Evolutionary conservation across 257 asterid genomes (phyloP).

Genomic region (Plectranthus barbatus): DNA sequence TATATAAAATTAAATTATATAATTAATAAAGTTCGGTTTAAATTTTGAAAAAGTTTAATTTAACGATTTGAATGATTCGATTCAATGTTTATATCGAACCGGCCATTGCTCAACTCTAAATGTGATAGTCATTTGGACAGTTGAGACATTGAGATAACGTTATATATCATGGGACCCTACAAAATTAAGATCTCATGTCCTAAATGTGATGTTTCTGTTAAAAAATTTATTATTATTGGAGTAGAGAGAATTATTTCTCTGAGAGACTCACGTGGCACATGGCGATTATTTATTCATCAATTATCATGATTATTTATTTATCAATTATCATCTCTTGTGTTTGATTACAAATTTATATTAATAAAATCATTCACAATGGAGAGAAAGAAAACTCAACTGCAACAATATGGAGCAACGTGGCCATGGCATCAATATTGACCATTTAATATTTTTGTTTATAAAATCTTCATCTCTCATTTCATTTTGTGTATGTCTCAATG

Average conservation of each 20-base stretch:
- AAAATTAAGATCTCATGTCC: constrained; percentile 9
- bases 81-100: no score
- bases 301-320: no score
- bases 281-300: not conserved
- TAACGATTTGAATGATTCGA: no score
- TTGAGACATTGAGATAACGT: constrained; percentile 16
- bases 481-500: no score
- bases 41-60: not conserved
- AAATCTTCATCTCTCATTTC: no score
- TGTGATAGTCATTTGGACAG: not conserved
- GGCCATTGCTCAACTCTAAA: no score
- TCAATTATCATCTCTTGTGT: not conserved
- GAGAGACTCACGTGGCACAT: constrained; percentile 13
- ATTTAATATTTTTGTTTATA: not conserved
- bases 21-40: no score
- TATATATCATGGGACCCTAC: constrained; percentile 13
- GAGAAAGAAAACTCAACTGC: not conserved
- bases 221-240: not conserved
- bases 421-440: not conserved
- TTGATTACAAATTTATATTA: not conserved
- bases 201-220: not conserved
- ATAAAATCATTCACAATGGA: not conserved
- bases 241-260: not conserved
- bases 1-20: no score
- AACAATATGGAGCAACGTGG: not conserved